Evolutionary conservation across 345 rosid species (phyloP), one percentile per base, ranked within the genome.

Genomic region (Lenwebbia sp.): DNA sequence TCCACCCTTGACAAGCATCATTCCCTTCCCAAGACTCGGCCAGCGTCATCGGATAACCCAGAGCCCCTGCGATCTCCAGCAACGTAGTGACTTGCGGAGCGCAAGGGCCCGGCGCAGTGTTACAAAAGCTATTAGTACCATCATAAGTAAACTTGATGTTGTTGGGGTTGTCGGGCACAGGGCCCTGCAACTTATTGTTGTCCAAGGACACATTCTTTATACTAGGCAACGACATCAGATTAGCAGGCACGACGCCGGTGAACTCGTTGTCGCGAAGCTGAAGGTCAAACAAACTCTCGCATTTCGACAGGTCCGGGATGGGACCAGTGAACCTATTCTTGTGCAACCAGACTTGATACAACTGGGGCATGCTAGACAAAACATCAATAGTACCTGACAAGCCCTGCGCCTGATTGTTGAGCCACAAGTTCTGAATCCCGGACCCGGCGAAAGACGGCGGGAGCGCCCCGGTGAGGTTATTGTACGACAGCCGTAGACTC

Each of bases 21-120:
- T 96, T 92, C 83, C 98, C 99, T n/a, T 54, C 21, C 99, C 98
- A 96, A 28, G 92, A 87, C 41, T 95, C 95, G 44, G 97, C 91
- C 78, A 96, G 87, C 33, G n/a, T 82, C 4, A 47, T 62, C 1
- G 98, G 99, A 81, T 92, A 96, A 17, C 95, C 94, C 49, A 96
- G 90, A 85, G 90, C 96, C 5, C 92, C 93, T 0, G 96, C 96
- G 82, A 96, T 88, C 37, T 88, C 91, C 62, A 96, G 92, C 91
- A 96, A 83, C 33, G 87, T 85, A 47, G 88, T 90, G 83, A 96
- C 98, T 85, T 95, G 96, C 37, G 90, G 75, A 87, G 91, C 90
- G 88, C 99, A 96, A 28, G 86, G 87, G 49, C 89, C 47, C 1
- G 91, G 62, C 19, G 82, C 47, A 21, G 60, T 52, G 53, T 25